These are phyloP conservation scores for Persicaria maculosa DNA, from an alignment of 148 eudicot genomes.

Conservation along the genomic window DNA sequence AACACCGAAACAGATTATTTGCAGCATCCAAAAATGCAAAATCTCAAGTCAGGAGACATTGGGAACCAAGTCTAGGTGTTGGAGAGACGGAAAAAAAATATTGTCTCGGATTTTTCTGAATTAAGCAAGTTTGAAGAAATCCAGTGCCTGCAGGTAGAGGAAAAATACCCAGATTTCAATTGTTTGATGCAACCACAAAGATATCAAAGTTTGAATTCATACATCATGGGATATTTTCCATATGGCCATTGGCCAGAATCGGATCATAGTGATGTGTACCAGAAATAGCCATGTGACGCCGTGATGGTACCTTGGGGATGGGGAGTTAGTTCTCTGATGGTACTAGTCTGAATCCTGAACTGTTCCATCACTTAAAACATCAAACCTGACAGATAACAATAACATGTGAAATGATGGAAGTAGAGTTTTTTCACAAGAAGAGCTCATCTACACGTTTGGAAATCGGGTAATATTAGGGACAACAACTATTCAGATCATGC, in stretches of 20 bases:
- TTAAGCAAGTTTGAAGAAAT: background rate
- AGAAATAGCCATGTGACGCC: background rate
- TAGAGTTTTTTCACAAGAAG: background rate
- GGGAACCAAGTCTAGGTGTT: background rate
- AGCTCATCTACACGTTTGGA: background rate
- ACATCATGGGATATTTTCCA: background rate
- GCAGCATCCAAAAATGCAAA: background rate
- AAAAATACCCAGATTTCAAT: background rate
- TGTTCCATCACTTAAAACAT: background rate
- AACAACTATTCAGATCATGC: background rate
- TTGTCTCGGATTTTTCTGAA: background rate
- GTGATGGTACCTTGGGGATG: background rate
- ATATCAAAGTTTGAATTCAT: background rate
- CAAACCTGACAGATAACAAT: background rate
- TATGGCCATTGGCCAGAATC: background rate
- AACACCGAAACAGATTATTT: background rate
- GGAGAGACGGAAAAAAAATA: background rate
- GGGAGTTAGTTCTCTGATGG: background rate
- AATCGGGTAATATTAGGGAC: background rate
- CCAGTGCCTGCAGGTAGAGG: no score
- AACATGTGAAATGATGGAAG: background rate
- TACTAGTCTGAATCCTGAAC: background rate
- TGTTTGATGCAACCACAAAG: background rate
- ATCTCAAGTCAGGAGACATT: background rate
- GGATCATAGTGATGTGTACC: background rate